Base-by-base conservation (phyloP, 208 protist genomes). In the Naegleria fowleri region DNA sequence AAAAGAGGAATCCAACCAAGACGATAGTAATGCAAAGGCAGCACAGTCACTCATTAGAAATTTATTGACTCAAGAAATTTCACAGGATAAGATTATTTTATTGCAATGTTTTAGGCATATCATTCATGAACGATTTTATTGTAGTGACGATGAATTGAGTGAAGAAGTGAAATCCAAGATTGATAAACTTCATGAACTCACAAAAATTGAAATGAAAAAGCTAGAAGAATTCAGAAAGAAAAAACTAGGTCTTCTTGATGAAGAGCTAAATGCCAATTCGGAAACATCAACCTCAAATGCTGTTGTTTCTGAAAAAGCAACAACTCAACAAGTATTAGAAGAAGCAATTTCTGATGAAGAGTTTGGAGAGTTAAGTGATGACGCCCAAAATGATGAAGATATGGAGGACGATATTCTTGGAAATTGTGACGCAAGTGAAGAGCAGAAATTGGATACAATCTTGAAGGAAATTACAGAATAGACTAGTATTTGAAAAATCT, bases 101-200 rank as follows among this genome's bases (percentile, higher is more conserved):
- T 58, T 88, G 13, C 85, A 88, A 39, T 88, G 85, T 39, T 88
- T 88, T 29, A 29, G 85, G 11, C 33, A 88, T 39, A 58, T 88
- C 7, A 58, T 88, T 39, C 13, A 59, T 58, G 25, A 88, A 38
- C 15, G 55, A 3, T 88, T 88, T 38, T 88, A 36, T 88, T 86
- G 83, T 86, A 36, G 55, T 55, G 41, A 58, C 0, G 41, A 58
- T 88, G 43, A 88, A 58, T 38, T 88, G 39, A 39, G 41, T 5
- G 25, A 58, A 39, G 85, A 88, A 39, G 43, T 88, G 13, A 88
- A 88, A 58, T 2, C 19, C 5, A 88, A 58, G 58, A 1, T 88
- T 6, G 9, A 25, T 19, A 48, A 58, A 36, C 13, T 88, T 4
- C 16, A 88, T n/a, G 22, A 51, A 13, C 22, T 51, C 11, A 88